These are phyloP conservation scores for Alternaria brassicicola DNA, from an alignment of 2,329 filamentous ascomycete species.

Conservation along the genomic window DNA sequence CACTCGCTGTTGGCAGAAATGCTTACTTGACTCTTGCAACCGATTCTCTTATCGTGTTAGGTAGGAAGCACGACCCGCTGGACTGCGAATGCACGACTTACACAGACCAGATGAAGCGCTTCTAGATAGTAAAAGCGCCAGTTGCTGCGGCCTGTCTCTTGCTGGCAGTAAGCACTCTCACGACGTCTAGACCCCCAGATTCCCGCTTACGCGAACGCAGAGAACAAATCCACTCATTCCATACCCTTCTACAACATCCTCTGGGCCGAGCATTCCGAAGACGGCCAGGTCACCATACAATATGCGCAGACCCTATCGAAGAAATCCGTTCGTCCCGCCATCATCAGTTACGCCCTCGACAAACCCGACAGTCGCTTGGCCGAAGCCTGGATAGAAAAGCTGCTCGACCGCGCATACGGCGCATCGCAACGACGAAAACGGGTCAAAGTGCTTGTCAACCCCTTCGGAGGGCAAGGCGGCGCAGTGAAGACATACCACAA, in stretches of 20 bases:
- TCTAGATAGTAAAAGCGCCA: constrained; percentile 54
- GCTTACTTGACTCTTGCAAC: constrained; percentile 66
- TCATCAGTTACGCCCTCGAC: constrained; percentile 66
- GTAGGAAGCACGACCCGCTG: constrained; percentile 47
- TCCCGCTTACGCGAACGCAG: constrained; percentile 33
- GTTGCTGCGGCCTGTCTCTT: constrained; percentile 62
- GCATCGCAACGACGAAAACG: constrained; percentile 72
- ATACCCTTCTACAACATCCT: constrained; percentile 85
- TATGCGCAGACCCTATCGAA: constrained; percentile 68
- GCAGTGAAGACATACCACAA: constrained; percentile 75
- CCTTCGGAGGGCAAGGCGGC: constrained; percentile 81
- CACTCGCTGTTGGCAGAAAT: constrained; percentile 62
- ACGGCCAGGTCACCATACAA: constrained; percentile 68
- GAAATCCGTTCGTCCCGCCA: constrained; percentile 64
- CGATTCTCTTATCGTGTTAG: constrained; percentile 65
- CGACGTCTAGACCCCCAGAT: not conserved
- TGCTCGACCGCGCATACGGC: constrained; percentile 75
- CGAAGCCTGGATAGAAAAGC: constrained; percentile 65
- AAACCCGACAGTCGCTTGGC: constrained; percentile 58
- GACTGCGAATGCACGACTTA: constrained; percentile 7
- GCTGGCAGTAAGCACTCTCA: constrained; percentile 52
- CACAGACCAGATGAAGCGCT: constrained; percentile 58
- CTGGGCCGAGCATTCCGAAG: constrained; percentile 71
- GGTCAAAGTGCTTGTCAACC: constrained; percentile 89
- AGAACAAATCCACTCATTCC: constrained; percentile 58